Evolutionary conservation across 305 asterid genomes (phyloP).

Genomic region (Plantago lanceolata): DNA sequence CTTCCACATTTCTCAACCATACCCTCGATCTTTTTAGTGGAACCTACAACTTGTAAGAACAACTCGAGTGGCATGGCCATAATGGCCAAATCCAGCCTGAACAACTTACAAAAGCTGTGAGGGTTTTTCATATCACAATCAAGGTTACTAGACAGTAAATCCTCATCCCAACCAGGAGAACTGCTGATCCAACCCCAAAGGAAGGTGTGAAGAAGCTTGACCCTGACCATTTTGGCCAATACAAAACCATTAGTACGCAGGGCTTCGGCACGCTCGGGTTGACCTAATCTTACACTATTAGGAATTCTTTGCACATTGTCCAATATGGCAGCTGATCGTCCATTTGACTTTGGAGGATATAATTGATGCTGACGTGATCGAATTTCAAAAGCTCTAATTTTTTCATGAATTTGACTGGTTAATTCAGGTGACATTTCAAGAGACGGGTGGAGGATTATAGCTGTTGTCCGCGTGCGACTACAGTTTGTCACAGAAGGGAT

Average conservation of each 20-base stretch:
- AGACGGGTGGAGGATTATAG: constrained; percentile 82
- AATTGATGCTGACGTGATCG: constrained; percentile 55
- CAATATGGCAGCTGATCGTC: constrained; percentile 47
- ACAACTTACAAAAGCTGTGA: constrained; percentile 68
- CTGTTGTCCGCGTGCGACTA: constrained; percentile 56
- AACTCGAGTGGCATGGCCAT: constrained; percentile 80
- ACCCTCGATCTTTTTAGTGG: constrained; percentile 57
- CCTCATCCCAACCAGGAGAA: constrained; percentile 54
- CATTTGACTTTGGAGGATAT: constrained; percentile 45
- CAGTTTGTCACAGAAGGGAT: constrained; percentile 82
- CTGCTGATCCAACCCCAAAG: constrained; percentile 66
- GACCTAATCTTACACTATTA: constrained; percentile 36
- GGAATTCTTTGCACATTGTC: constrained; percentile 69
- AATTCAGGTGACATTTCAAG: constrained; percentile 52
- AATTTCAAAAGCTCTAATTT: constrained; percentile 59
- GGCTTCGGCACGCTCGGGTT: constrained; percentile 49
- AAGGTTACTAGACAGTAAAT: constrained; percentile 39
- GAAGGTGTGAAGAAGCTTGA: constrained; percentile 79
- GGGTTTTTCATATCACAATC: constrained; percentile 57
- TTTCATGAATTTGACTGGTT: constrained; percentile 69
- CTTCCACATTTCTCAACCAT: constrained; percentile 59
- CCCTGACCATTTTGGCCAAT: constrained; percentile 73
- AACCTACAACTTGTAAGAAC: constrained; percentile 84
- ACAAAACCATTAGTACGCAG: constrained; percentile 80
- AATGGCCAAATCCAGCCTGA: constrained; percentile 62